Evolutionary conservation across 495 filamentous ascomycete genomes (phyloP).

Genomic region (Trichoderma virens): DNA sequence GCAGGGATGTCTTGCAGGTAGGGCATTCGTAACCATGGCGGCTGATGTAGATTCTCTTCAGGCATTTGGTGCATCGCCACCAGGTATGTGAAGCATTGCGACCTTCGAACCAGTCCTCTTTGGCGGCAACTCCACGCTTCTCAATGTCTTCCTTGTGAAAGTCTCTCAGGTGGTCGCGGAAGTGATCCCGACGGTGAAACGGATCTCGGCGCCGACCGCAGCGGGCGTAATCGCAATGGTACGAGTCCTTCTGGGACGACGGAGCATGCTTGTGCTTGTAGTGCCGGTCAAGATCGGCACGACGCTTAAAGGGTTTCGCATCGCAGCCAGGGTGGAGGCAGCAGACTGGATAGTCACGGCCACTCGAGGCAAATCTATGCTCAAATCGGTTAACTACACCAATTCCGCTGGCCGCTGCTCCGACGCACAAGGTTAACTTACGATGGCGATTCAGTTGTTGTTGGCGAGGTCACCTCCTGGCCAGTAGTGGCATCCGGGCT

Average conservation of each 20-base stretch:
- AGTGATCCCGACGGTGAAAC: slow-evolving; percentile 38
- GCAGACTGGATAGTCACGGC: slow-evolving; percentile 13
- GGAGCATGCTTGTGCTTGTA: slow-evolving; percentile 30
- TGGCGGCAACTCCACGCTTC: slow-evolving; percentile 22
- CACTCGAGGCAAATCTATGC: background rate
- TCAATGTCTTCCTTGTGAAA: slow-evolving; percentile 43
- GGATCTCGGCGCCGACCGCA: slow-evolving; percentile 29
- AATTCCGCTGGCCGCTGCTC: background rate
- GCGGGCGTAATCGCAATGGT: slow-evolving; percentile 33
- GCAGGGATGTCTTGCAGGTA: slow-evolving; percentile 25
- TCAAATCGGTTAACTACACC: background rate
- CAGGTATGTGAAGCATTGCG: slow-evolving; percentile 22
- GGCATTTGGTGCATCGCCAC: slow-evolving; percentile 34
- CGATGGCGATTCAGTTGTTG: background rate
- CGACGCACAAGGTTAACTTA: background rate
- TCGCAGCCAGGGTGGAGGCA: slow-evolving; percentile 26
- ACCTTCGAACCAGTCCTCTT: slow-evolving; percentile 22
- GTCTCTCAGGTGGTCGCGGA: slow-evolving; percentile 41
- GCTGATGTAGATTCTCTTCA: slow-evolving; percentile 24
- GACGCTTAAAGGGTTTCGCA: slow-evolving; percentile 30
- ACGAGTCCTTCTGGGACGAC: slow-evolving; percentile 27
- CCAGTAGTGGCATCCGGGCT: background rate
- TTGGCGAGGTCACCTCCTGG: background rate
- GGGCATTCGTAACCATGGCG: slow-evolving; percentile 27
- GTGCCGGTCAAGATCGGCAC: slow-evolving; percentile 43